Base-by-base conservation (phyloP, 805 yeast species). In the Yarrowia sp. region DNA sequence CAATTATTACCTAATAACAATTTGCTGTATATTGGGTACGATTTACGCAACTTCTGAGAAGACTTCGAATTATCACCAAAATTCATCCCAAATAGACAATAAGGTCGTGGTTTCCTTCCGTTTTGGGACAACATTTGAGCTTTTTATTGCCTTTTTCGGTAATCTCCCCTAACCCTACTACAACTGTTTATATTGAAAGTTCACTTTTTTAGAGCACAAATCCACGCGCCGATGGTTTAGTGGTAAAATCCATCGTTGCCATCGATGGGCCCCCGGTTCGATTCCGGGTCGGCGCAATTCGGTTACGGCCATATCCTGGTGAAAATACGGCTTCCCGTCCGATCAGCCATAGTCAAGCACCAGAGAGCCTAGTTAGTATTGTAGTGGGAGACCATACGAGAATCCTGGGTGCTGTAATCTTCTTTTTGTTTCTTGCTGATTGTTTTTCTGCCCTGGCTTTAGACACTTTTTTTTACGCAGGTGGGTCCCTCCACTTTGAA, bases 361-460 rank as follows among this genome's bases (percentile, higher is more conserved):
- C 55, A 46, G 55, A 46, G 55, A 46, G 55, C 55, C 55, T 31
- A 46, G 55, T 46, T 46, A 46, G 55, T 46, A 46, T 46, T 46
- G 55, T 46, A 46, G 55, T 46, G 55, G 55, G 55, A 46, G 55
- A 46, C 55, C 55, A 46, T 46, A 46, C 55, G 55, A 46, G 55
- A 46, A 46, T 46, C 53, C 53, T 46, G 49, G 49, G 49, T 44
- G 49, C 49, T 44, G 49, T 44, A 44, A 44, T 44, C 49, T 18
- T 44, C 27, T 44, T 44, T 38, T 38, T n/a, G n/a, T n/a, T n/a
- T n/a, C n/a, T n/a, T n/a, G n/a, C n/a, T n/a, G n/a, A n/a, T n/a
- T n/a, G n/a, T n/a, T n/a, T n/a, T n/a, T n/a, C n/a, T n/a, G n/a
- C n/a, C n/a, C n/a, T n/a, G n/a, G n/a, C n/a, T n/a, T n/a, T n/a